Base-by-base conservation (phyloP, 1,284 basidiomycete genomes). In the Ustilago esculenta region DNA sequence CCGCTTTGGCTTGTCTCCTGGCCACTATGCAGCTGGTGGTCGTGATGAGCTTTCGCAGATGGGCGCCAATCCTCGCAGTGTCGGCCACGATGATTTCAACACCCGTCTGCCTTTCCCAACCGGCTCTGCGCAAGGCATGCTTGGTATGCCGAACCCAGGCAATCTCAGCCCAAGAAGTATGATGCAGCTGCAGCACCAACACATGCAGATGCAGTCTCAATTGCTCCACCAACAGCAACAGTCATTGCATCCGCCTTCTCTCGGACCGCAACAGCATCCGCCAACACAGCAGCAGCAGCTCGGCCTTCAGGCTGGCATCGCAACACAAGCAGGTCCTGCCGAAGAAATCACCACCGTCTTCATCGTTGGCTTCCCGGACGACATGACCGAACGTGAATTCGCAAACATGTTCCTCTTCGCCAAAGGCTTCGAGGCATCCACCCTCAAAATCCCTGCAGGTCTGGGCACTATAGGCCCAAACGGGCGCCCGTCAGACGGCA, bases 381-480 rank as follows among this genome's bases (percentile, higher is more conserved):
- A 98, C 81, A 98, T 98, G 91, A 90, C 91, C 86, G 94, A 98
- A 84, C 92, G 95, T 20, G 95, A 98, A 84, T 98, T 98, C 82
- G 92, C 95, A 84, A 98, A 98, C 83, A 96, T 98, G 90, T 98
- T 98, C 83, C 92, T 94, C 4, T 98, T 98, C 80, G 92, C 92
- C 2, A 85, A 87, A 1, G 96, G 94, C 11, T 98, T 98, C 79
- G 95, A 98, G 82, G 96, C 95, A 15, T 94, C 95, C 0, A 97
- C 94, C 6, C 87, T 98, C 75, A 98, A 98, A 86, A 92, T 96
- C 60, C 95, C 95, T 1, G 90, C 91, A 83, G 92, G 92, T 81
- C 90, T 92, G 21, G 80, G 87, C 88, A 37, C 37, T 20, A 30
- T 58, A 5, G 64, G 64, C 4, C 59, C 69, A 1, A 57, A 53